These are phyloP conservation scores for Chaetomium sp. DNA, from an alignment of 2,329 filamentous ascomycete species.

Conservation along the genomic window DNA sequence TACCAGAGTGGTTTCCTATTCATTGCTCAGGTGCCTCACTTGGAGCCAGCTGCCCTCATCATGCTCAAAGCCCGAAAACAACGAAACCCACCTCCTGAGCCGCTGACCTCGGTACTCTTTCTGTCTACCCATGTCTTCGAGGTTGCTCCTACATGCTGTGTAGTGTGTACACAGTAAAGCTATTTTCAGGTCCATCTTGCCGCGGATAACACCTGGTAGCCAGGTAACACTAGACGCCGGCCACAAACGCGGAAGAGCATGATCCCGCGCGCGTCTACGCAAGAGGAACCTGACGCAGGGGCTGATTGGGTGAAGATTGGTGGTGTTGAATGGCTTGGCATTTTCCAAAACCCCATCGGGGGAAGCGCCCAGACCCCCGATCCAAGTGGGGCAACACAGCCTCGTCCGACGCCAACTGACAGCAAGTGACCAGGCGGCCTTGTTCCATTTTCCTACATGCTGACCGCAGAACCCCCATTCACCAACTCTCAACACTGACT, in stretches of 20 bases:
- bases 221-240: constrained; percentile 9
- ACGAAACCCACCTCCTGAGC: background rate
- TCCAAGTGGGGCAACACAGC: constrained; percentile 21
- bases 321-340: constrained; percentile 15
- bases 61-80: background rate
- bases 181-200: constrained; percentile 9
- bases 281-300: background rate
- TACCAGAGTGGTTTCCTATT: background rate
- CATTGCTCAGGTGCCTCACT: background rate
- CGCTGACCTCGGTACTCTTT: background rate
- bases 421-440: constrained; percentile 19
- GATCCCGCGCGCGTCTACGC: constrained; percentile 11
- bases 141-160: background rate
- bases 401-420: constrained; percentile 21
- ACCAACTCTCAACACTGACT: background rate
- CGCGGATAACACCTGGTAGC: background rate
- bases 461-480: constrained; percentile 23
- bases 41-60: background rate
- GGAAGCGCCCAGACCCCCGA: constrained; percentile 28
- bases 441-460: constrained; percentile 3
- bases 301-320: constrained; percentile 28
- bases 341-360: constrained; percentile 4
- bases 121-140: background rate
- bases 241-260: constrained; percentile 11
- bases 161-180: background rate